Conservation (phyloP, 495 filamentous ascomycete genomes). For the Bombardia bombarda region DNA sequence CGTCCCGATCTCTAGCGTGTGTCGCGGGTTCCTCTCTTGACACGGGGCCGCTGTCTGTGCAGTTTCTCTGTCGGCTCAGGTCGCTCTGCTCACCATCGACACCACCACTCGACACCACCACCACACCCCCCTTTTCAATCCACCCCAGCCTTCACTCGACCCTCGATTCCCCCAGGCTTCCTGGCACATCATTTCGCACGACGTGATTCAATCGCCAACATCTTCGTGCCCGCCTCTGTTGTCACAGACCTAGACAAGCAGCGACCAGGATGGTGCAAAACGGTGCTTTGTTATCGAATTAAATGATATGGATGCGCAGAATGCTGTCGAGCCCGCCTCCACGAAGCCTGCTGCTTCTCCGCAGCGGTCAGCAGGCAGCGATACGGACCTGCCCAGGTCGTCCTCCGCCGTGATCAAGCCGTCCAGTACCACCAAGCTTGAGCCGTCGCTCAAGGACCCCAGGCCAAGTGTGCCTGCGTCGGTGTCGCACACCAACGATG, state of each 20-base stretch:
- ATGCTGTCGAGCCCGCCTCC: constrained; percentile 49
- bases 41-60: constrained; percentile 19
- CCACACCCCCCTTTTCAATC: neutral
- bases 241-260: constrained; percentile 24
- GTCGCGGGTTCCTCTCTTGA: constrained; percentile 9
- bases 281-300: constrained; percentile 38
- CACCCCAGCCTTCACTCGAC: too few species aligned
- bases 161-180: constrained; percentile 7
- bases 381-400: constrained; percentile 31
- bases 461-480: constrained; percentile 10
- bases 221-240: constrained; percentile 3
- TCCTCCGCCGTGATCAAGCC: constrained; percentile 30
- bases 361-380: constrained; percentile 36
- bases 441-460: constrained; percentile 17
- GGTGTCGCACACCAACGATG: constrained; percentile 22
- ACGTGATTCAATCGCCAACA: constrained; percentile 19
- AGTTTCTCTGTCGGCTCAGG: constrained; percentile 11
- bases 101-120: constrained; percentile 7
- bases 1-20: constrained; percentile 6
- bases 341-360: constrained; percentile 45
- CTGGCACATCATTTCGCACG: constrained; percentile 17
- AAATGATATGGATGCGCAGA: constrained; percentile 54
- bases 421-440: constrained; percentile 15
- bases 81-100: constrained; percentile 4
- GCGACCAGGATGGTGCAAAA: constrained; percentile 48